phyloP scores from a whole-genome alignment of 2,329 filamentous ascomycete genomes.

The Alternaria sp. region DNA sequence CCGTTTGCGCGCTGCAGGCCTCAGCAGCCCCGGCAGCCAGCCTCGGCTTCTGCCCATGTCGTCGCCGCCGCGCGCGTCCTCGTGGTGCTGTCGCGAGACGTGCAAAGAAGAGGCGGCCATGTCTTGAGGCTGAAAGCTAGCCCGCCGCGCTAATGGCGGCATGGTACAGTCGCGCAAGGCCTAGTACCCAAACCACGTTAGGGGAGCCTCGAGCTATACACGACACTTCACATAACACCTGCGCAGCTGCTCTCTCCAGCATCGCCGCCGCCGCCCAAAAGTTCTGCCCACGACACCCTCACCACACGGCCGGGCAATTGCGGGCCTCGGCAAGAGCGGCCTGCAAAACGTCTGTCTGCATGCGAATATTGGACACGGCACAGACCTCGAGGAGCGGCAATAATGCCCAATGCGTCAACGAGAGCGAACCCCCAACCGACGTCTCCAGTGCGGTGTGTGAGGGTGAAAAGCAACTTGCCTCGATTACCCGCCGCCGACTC shows the following conservation, averaged over 20 bases:
- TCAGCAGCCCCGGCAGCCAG: constrained; percentile 1
- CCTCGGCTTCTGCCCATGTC: constrained; percentile 3
- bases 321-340: constrained; percentile 29
- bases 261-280: not conserved
- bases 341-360: constrained; percentile 35
- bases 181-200: constrained; percentile 32
- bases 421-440: constrained; percentile 28
- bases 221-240: not conserved
- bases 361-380: constrained; percentile 46
- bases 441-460: constrained; percentile 22
- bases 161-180: constrained; percentile 22
- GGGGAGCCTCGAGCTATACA: constrained; percentile 16
- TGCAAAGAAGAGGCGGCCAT: constrained; percentile 34
- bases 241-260: constrained; percentile 2
- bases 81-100: constrained; percentile 23
- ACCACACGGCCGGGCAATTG: constrained; percentile 15
- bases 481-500: constrained; percentile 10
- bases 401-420: constrained; percentile 31
- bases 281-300: constrained; percentile 4
- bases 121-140: constrained; percentile 41
- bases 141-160: constrained; percentile 34
- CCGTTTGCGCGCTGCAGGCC: constrained; percentile 4
- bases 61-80: constrained; percentile 6
- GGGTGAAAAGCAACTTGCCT: constrained; percentile 25
- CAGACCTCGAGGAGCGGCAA: constrained; percentile 38